Percentiles rank a stretch among this genome's conserved stretches.
Conservation (phyloP, 75 land plant species). For the Isoetes taiwanensis region DNA sequence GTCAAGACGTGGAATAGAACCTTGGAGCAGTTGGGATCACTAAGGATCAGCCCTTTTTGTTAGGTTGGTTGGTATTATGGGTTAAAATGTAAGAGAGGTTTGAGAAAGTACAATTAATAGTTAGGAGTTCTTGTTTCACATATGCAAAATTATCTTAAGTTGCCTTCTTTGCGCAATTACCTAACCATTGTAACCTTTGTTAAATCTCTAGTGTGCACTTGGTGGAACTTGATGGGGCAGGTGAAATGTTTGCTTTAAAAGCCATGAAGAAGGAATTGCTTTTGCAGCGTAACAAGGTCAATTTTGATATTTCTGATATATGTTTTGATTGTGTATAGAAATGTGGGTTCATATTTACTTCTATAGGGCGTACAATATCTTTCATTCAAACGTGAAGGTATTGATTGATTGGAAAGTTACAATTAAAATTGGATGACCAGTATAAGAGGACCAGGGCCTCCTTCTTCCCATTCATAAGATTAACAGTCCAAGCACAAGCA, state of each 20-base stretch:
- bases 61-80: background rate
- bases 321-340: background rate
- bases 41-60: too few species aligned
- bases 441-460: too few species aligned
- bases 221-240: slow-evolving; percentile 67
- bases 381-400: background rate
- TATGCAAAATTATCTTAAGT: too few species aligned
- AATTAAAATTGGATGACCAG: too few species aligned
- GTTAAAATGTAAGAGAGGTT: background rate
- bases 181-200: too few species aligned
- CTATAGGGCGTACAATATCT: background rate
- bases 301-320: background rate
- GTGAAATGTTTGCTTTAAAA: slow-evolving; percentile 87
- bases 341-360: background rate
- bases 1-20: too few species aligned
- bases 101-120: too few species aligned
- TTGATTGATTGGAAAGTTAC: too few species aligned
- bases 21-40: too few species aligned
- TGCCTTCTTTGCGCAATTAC: background rate
- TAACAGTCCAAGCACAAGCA: too few species aligned
- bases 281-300: slow-evolving; percentile 87
- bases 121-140: too few species aligned
- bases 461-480: too few species aligned
- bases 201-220: slow-evolving; percentile 69
- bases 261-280: slow-evolving; percentile 85